These are phyloP conservation scores for Gossypium armourianum DNA, from an alignment of 441 rosid genomes.

Conservation along the genomic window DNA sequence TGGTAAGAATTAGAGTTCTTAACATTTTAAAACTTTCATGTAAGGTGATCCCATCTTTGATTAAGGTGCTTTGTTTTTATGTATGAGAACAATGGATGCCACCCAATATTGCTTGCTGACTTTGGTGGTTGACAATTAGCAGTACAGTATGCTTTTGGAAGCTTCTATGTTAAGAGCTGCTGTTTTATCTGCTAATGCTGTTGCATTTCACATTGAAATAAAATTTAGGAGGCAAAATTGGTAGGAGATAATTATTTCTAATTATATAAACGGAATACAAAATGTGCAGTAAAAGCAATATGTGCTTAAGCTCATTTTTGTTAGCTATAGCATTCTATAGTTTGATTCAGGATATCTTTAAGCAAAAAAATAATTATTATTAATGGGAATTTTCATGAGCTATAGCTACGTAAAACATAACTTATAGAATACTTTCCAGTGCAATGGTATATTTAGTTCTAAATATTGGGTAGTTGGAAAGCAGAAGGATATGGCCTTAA, in stretches of 20 bases:
- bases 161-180: neutral
- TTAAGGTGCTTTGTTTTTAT: neutral
- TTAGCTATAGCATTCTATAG: neutral
- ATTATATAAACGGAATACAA: neutral
- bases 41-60: neutral
- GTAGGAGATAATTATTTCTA: neutral
- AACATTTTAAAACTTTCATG: neutral
- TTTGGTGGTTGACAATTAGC: neutral
- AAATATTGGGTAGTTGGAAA: neutral
- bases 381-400: neutral
- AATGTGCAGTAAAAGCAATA: neutral
- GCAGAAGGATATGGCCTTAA: neutral
- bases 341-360: neutral
- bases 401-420: neutral
- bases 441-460: neutral
- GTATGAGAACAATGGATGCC: neutral
- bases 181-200: neutral
- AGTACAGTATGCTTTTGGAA: neutral
- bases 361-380: neutral
- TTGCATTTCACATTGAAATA: neutral
- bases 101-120: neutral
- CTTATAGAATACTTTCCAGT: neutral
- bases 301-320: neutral
- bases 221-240: neutral
- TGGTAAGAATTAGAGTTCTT: conserved; percentile 40